These are phyloP conservation scores for Apiospora arundinis DNA, from an alignment of 2,329 filamentous ascomycete genomes.

Conservation along the genomic window DNA sequence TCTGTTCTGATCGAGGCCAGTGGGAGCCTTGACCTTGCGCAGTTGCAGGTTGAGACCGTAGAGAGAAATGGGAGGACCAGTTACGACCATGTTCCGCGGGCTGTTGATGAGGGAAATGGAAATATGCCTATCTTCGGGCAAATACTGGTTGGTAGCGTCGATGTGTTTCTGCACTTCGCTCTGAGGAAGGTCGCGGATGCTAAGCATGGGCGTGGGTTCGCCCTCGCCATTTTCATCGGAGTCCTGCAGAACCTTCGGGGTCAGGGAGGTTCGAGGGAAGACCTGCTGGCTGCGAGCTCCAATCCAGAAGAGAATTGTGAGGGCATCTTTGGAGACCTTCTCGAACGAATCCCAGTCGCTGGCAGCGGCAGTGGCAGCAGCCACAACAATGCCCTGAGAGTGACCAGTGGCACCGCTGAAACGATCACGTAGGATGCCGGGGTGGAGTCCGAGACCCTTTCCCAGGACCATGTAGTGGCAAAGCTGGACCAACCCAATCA, in stretches of 20 bases:
- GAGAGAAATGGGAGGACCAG: conserved; percentile 91
- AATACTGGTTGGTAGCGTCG: conserved; percentile 94
- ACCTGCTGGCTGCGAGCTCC: conserved; percentile 96
- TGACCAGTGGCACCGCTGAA: conserved; percentile 92
- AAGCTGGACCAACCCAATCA: conserved; percentile 95
- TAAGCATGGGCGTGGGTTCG: conserved; percentile 95
- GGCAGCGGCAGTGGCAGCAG: conserved; percentile 87
- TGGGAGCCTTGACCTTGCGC: conserved; percentile 95
- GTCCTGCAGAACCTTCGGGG: conserved; percentile 88
- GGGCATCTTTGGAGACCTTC: conserved; percentile 76
- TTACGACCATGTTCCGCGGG: conserved; percentile 95
- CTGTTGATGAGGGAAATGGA: conserved; percentile 96
- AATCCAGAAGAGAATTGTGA: conserved; percentile 98
- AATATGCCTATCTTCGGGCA: conserved; percentile 91
- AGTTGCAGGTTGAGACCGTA: conserved; percentile 95
- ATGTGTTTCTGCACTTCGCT: conserved; percentile 95
- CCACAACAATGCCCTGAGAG: conserved; percentile 94
- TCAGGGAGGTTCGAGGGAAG: conserved; percentile 92
- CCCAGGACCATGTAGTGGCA: conserved; percentile 96
- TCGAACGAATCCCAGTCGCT: conserved; percentile 93
- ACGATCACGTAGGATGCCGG: conserved; percentile 84
- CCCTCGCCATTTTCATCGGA: conserved; percentile 94
- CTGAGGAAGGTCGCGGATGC: conserved; percentile 89
- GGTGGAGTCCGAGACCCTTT: conserved; percentile 87
- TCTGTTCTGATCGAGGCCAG: conserved; percentile 94